Evolutionary conservation across 2,329 filamentous ascomycete genomes (phyloP).

Genomic region (Cladophialophora bantiana): DNA sequence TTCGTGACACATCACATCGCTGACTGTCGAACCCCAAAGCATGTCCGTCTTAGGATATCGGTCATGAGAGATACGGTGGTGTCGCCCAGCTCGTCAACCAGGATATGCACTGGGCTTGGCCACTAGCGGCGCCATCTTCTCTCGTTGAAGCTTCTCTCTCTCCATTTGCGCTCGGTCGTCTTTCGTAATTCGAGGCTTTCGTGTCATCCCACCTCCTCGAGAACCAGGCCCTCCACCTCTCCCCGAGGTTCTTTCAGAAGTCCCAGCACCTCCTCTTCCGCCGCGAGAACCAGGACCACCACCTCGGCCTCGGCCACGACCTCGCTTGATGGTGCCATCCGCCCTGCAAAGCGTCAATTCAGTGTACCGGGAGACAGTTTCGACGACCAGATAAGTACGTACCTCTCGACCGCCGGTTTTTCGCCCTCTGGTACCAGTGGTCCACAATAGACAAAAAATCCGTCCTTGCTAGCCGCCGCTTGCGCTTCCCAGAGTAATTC

Average conservation of each 20-base stretch:
- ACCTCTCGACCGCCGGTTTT: slow-evolving; percentile 72
- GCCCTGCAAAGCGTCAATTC: slow-evolving; percentile 58
- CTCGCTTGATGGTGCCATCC: slow-evolving; percentile 68
- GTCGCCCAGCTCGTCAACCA: slow-evolving; percentile 2
- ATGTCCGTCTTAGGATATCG: background rate
- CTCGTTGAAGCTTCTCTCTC: slow-evolving; percentile 78
- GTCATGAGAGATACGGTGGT: background rate
- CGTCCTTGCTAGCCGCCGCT: slow-evolving; percentile 90
- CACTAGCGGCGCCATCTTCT: slow-evolving; percentile 55
- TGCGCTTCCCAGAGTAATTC: slow-evolving; percentile 95
- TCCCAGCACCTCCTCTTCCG: slow-evolving; percentile 39
- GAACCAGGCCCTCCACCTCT: slow-evolving; percentile 38
- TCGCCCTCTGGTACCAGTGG: slow-evolving; percentile 87
- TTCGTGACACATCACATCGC: background rate
- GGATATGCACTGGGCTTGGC: slow-evolving; percentile 41
- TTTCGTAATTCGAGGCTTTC: slow-evolving; percentile 87
- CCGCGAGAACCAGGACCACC: slow-evolving; percentile 57
- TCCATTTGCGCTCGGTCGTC: slow-evolving; percentile 82
- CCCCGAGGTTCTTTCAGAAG: slow-evolving; percentile 35
- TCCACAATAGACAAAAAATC: slow-evolving; percentile 97
- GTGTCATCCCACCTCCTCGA: slow-evolving; percentile 61
- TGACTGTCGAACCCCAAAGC: background rate
- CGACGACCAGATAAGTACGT: slow-evolving; percentile 42
- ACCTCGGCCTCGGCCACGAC: slow-evolving; percentile 62
- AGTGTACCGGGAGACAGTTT: slow-evolving; percentile 46